phyloP scores from a whole-genome alignment of 1,284 basidiomycete species.

The Moniliella sp. region DNA sequence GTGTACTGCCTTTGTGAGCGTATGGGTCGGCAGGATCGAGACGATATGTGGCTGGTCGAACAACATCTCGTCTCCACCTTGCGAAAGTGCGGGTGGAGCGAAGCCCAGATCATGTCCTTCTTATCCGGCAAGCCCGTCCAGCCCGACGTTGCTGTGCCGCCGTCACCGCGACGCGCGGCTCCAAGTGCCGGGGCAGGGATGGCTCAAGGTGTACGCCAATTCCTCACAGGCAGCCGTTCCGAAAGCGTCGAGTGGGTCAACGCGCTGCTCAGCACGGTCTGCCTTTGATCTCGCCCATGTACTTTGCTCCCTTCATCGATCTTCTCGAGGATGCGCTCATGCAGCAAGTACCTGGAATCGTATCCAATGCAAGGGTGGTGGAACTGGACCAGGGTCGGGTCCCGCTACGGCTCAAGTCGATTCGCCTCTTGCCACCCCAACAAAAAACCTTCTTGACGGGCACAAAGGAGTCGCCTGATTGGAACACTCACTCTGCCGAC shows the following conservation, averaged over 20 bases:
- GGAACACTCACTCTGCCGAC: too few relatives aligned
- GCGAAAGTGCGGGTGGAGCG: too few relatives aligned
- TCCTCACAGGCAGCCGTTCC: neutral
- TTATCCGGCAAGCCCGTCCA: neutral
- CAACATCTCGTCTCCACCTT: neutral
- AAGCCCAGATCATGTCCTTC: neutral
- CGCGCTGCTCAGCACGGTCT: conserved; percentile 14
- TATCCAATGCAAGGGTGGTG: conserved; percentile 21
- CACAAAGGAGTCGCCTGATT: too few relatives aligned
- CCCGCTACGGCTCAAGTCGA: conserved; percentile 14
- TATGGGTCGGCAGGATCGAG: neutral
- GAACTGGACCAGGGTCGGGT: conserved; percentile 23
- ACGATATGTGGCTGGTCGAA: neutral
- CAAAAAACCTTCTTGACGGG: conserved; percentile 10
- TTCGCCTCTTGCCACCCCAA: conserved; percentile 11
- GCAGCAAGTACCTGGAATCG: conserved; percentile 24
- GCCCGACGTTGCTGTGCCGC: neutral
- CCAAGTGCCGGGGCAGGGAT: neutral
- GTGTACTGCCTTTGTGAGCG: neutral
- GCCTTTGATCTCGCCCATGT: conserved; percentile 23
- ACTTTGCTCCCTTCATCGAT: conserved; percentile 25
- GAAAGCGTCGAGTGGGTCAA: conserved; percentile 26
- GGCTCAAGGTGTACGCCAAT: neutral
- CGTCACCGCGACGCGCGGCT: neutral
- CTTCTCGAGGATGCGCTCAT: conserved; percentile 26